These are phyloP conservation scores for Isabelozyma heimii DNA, from an alignment of 805 yeast species.

Conservation along the genomic window DNA sequence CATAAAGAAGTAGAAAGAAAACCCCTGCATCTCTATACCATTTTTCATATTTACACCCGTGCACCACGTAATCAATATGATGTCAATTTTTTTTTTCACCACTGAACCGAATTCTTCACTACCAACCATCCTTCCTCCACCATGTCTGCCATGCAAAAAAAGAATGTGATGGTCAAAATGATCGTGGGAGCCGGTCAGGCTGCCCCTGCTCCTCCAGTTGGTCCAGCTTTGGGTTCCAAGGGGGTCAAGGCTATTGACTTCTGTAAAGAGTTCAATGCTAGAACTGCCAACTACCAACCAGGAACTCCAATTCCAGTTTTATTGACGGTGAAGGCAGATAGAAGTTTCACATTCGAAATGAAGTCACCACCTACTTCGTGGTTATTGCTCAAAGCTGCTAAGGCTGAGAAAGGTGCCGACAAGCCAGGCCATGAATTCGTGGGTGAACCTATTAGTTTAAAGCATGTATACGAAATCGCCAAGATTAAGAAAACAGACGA, in stretches of 20 bases:
- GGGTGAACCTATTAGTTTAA: slow-evolving; percentile 64
- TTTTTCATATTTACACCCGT: neutral
- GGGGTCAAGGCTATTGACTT: slow-evolving; percentile 99
- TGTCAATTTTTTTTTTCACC: neutral
- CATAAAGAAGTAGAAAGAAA: no score
- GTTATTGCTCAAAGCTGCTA: slow-evolving; percentile 79
- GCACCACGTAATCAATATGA: neutral
- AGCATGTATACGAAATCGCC: slow-evolving; percentile 93
- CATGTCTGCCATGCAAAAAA: slow-evolving; percentile 26
- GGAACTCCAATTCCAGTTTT: slow-evolving; percentile 89
- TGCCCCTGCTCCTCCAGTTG: slow-evolving; percentile 98
- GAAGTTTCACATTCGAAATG: slow-evolving; percentile 81
- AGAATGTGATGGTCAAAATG: slow-evolving; percentile 74
- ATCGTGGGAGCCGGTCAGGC: slow-evolving; percentile 98
- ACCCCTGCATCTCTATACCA: no score
- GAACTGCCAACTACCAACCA: slow-evolving; percentile 82
- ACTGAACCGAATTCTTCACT: neutral
- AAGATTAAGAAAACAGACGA: slow-evolving; percentile 87
- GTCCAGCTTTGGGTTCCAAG: slow-evolving; percentile 97
- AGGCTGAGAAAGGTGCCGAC: slow-evolving; percentile 74
- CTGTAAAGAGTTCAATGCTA: slow-evolving; percentile 96
- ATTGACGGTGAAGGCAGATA: slow-evolving; percentile 86
- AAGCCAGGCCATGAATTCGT: slow-evolving; percentile 57
- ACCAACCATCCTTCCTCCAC: neutral
- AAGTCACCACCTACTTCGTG: slow-evolving; percentile 92